Base-by-base conservation (phyloP, 345 rosid species). In the Acer negundo region DNA sequence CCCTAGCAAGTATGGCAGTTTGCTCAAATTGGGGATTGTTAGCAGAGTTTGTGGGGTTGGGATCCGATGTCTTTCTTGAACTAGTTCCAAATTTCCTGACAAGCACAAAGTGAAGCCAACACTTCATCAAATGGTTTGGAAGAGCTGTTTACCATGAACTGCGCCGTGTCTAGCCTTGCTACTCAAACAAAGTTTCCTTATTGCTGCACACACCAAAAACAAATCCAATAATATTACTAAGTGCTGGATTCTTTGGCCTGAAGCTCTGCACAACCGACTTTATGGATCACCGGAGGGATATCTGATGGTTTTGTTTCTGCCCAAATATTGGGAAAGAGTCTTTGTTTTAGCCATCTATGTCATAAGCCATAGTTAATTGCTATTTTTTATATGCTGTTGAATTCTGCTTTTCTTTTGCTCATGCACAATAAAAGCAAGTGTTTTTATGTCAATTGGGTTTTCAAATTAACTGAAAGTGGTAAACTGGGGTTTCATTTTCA, bases 331-430 rank as follows among this genome's bases (percentile, higher is more conserved):
- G 46, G 38, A 74, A 62, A 26, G 26, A 19, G 61, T 46, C 19
- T 5, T 23, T 63, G 3, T 44, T 71, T 74, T 74, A 15, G 59
- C 24, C 59, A 47, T 40, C 49, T 5, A 35, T 59, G 76, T 31
- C 38, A 16, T 31, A 65, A 17, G 35, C 22, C 69, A 7, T 31
- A 31, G 69, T 65, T 28, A 6, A 49, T 22, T 72, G 17, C 7
- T 72, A 10, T 72, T 72, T 59, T 1, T 28, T 70, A 31, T n/a
- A 5, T 53, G 1, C 31, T 28, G 70, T 31, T 31, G 16, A 66
- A 56, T 75, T 75, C n/a, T 64, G 70, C 20, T 63, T 62, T 26
- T 74, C 20, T 31, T 64, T 53, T 49, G 35, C 47, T 64, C 3
- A 23, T 62, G 42, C 68, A 10, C 6, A 22, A 46, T 4, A 6